A percentile compares a stretch with the other conserved stretches of the same genome.
Evolutionary conservation across 1,284 basidiomycete species (phyloP).

Genomic region (Baeospora myosura): DNA sequence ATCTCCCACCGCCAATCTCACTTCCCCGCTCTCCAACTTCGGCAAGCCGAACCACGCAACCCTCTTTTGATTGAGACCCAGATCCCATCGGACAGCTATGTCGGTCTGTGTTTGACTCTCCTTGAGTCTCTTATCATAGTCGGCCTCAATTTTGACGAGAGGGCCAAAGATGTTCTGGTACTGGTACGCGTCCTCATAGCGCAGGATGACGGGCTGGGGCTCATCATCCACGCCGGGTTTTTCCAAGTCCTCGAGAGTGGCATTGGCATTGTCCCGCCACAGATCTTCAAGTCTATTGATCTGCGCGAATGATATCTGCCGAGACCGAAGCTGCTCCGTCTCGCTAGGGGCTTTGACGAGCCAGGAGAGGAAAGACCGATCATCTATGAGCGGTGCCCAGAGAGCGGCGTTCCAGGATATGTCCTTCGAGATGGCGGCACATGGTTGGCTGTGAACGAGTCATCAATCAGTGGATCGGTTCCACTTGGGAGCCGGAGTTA

Average conservation of each 20-base stretch:
- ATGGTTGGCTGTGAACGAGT: slow-evolving; percentile 71
- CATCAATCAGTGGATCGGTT: background rate
- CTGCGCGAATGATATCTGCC: slow-evolving; percentile 93
- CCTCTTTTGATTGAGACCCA: slow-evolving; percentile 95
- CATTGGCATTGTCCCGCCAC: slow-evolving; percentile 94
- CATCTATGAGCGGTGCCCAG: slow-evolving; percentile 98
- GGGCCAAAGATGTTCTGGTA: slow-evolving; percentile 99
- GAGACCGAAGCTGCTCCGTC: slow-evolving; percentile 89
- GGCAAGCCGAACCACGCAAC: slow-evolving; percentile 96
- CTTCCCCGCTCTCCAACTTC: slow-evolving; percentile 96
- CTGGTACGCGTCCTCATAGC: slow-evolving; percentile 98
- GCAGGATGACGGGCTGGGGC: slow-evolving; percentile 82
- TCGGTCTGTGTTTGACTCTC: slow-evolving; percentile 98
- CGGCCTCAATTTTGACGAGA: slow-evolving; percentile 98
- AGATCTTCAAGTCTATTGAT: slow-evolving; percentile 97
- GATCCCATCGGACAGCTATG: slow-evolving; percentile 93
- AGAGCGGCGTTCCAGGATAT: slow-evolving; percentile 97
- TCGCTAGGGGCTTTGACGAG: slow-evolving; percentile 95
- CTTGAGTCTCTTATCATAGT: slow-evolving; percentile 94
- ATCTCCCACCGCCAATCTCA: slow-evolving; percentile 93
- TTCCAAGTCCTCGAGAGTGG: slow-evolving; percentile 93
- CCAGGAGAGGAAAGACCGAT: slow-evolving; percentile 97
- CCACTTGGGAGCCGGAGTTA: slow-evolving; percentile 12
- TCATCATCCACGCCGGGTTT: slow-evolving; percentile 96
- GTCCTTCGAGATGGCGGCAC: slow-evolving; percentile 94